These are phyloP conservation scores for Chlamydomonas eustigma DNA, from an alignment of 139 green algal species.

Conservation along the genomic window DNA sequence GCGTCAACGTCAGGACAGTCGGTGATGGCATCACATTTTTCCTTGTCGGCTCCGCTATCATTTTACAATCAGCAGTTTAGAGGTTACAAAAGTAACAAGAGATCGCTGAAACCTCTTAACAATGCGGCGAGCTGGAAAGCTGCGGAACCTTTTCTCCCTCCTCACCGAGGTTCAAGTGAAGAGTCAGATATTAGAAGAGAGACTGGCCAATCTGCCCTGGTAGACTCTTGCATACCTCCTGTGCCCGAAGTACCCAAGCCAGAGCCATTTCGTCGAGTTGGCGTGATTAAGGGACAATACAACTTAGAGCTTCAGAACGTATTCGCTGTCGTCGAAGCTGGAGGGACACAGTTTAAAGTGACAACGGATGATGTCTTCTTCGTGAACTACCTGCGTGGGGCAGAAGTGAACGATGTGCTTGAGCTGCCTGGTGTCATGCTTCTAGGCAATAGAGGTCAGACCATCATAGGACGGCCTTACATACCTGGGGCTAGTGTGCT, in stretches of 20 bases:
- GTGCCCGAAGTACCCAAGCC: conserved; percentile 30
- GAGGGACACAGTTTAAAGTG: conserved; percentile 46
- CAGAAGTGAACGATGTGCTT: conserved; percentile 43
- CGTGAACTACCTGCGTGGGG: conserved; percentile 33
- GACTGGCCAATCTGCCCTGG: not conserved
- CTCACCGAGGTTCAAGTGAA: not conserved
- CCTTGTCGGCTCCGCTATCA: not conserved
- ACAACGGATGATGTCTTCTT: conserved; percentile 43
- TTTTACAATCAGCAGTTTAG: not conserved
- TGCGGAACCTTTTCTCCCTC: conserved; percentile 20
- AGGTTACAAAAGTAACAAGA: conserved; percentile 29
- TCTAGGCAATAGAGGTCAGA: conserved; percentile 27
- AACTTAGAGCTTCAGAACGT: conserved; percentile 16
- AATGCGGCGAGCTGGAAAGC: conserved; percentile 38
- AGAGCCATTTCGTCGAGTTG: conserved; percentile 15
- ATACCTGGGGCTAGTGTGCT: conserved; percentile 34
- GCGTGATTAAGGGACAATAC: conserved; percentile 32
- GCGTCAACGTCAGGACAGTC: not conserved
- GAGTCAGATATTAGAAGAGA: not conserved
- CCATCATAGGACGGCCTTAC: conserved; percentile 40
- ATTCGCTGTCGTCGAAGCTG: conserved; percentile 43
- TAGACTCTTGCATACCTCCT: conserved; percentile 32
- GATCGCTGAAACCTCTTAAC: conserved; percentile 37
- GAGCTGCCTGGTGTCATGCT: conserved; percentile 39
- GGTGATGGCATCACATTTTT: no score